Conservation (phyloP, 2,329 filamentous ascomycete genomes). For the Geosmithia putterillii region DNA sequence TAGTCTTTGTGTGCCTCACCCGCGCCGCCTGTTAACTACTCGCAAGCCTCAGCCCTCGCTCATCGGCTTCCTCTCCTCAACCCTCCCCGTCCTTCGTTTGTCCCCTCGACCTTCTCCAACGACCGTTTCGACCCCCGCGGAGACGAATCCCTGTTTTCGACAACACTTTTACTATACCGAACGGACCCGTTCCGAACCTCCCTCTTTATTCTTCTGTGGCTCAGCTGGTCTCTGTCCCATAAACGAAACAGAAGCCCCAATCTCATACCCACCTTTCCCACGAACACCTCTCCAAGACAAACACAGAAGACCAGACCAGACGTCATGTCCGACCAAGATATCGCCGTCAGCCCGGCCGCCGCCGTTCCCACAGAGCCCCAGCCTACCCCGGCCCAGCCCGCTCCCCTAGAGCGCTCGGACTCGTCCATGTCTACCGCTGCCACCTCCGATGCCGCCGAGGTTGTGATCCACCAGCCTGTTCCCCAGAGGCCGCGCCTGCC, state of each 20-base stretch:
- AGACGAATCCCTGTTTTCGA: too few species aligned
- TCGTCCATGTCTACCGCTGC: not conserved
- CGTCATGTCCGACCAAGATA: not conserved
- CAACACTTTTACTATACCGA: too few species aligned
- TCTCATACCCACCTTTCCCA: not conserved
- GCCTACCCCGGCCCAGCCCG: not conserved
- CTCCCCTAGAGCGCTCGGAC: not conserved
- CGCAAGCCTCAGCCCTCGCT: too few species aligned
- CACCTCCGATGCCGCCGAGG: conserved; percentile 20
- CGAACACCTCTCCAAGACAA: not conserved
- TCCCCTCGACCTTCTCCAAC: too few species aligned
- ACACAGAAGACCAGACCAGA: too few species aligned
- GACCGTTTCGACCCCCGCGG: too few species aligned
- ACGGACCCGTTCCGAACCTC: too few species aligned
- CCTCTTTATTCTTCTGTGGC: not conserved
- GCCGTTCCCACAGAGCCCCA: not conserved
- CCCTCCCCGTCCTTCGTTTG: too few species aligned
- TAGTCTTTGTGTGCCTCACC: not conserved
- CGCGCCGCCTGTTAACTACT: too few species aligned
- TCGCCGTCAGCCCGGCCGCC: not conserved
- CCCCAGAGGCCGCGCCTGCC: conserved; percentile 54
- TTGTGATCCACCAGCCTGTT: conserved; percentile 34
- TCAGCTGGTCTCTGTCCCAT: not conserved
- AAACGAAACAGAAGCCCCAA: not conserved
- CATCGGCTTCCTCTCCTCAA: too few species aligned